Evolutionary conservation across 495 filamentous ascomycete genomes (phyloP).

Genomic region (Talaromyces nanjingensis): DNA sequence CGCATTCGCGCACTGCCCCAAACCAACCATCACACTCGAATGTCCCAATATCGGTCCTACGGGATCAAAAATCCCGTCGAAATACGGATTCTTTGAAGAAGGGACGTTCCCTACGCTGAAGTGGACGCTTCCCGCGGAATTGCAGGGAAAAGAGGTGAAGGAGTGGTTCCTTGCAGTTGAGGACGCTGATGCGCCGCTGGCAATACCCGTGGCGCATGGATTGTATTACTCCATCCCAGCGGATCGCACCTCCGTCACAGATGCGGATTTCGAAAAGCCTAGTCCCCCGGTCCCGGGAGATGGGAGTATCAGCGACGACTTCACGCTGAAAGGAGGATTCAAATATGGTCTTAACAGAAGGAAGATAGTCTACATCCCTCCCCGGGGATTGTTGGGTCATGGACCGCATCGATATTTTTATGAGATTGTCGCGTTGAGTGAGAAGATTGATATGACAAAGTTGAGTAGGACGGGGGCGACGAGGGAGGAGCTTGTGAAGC

Average conservation of each 20-base stretch:
- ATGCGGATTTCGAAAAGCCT: slow-evolving; percentile 27
- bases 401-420: slow-evolving; percentile 47
- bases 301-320: background rate
- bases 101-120: slow-evolving; percentile 37
- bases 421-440: slow-evolving; percentile 37
- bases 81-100: slow-evolving; percentile 34
- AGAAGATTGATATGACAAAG: slow-evolving; percentile 24
- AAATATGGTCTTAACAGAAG: slow-evolving; percentile 36
- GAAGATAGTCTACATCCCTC: slow-evolving; percentile 30
- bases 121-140: slow-evolving; percentile 27
- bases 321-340: slow-evolving; percentile 35
- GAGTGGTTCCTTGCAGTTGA: slow-evolving; percentile 44
- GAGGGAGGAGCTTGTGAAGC: slow-evolving; percentile 29
- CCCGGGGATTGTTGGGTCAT: slow-evolving; percentile 36
- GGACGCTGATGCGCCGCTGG: slow-evolving; percentile 44
- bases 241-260: slow-evolving; percentile 25
- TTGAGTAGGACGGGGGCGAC: slow-evolving; percentile 24
- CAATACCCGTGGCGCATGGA: slow-evolving; percentile 38
- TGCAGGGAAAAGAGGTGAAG: slow-evolving; percentile 19
- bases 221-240: slow-evolving; percentile 38
- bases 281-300: background rate
- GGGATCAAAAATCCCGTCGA: slow-evolving; percentile 27
- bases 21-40: slow-evolving; percentile 35
- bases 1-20: slow-evolving; percentile 31
- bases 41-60: slow-evolving; percentile 38